Base-by-base conservation (phyloP, 176 grass and related monocot species). In the Cenchrus purpureus region DNA sequence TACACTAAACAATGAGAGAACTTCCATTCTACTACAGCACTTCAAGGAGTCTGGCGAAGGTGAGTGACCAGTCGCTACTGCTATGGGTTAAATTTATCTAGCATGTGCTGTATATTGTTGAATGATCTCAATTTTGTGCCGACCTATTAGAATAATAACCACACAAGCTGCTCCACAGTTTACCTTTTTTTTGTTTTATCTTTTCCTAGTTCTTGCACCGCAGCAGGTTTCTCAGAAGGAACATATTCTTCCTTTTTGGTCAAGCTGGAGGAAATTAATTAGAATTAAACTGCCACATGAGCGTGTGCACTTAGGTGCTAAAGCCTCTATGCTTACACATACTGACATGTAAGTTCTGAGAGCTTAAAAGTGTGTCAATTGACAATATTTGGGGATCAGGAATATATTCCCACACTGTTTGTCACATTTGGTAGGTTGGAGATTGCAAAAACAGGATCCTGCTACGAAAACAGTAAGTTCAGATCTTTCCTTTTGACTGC, bases 1-100 rank as follows among this genome's bases (percentile, higher is more conserved):
- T 48, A 98, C 96, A 17, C 84, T 98, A 63, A 98, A 98, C 73
- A 85, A 80, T 81, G 91, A 95, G 84, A 95, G 96, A 89, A 83
- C 86, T 64, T 93, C 93, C 77, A 92, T 95, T 58, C 73, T 95
- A 79, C 80, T 95, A 76, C 80, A 94, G 17, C 79, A 92, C 86
- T 95, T 92, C 51, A 92, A 92, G 87, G 81, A 89, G 73, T 62
- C 19, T 87, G 83, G 80, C 67, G 83, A 90, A 95, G 93, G 93
- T 98, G 86, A 77, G 84, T 52, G 25, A 76, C 12, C 13, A 11
- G 2, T 42, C 49, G 20, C 5, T 66, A 80, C 10, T 52, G 6
- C 17, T n/a, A n/a, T n/a, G n/a, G n/a, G n/a, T n/a, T n/a, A n/a
- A n/a, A n/a, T n/a, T n/a, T n/a, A n/a, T n/a, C n/a, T n/a, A n/a